Base-by-base conservation (phyloP, 257 asterid genomes). In the Nicotiana paniculata region DNA sequence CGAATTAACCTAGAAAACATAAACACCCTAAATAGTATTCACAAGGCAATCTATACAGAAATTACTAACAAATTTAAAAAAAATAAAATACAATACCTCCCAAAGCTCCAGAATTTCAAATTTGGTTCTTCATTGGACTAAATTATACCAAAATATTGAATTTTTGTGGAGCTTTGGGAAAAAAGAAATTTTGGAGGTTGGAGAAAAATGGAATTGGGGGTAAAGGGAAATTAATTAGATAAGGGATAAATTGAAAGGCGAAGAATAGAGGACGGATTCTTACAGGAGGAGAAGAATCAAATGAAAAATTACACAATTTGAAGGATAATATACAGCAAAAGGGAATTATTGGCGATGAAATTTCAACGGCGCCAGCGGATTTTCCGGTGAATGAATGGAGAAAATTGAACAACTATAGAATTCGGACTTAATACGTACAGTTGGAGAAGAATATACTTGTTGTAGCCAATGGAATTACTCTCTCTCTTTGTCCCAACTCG, bases 91-190 rank as follows among this genome's bases (percentile, higher is more conserved):
- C 15, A n/a, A 10, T 24, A 82, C 62, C 70, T 84, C 77, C 89
- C 85, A 87, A 87, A 86, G 86, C 85, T 89, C 90, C 88, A 77
- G 82, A 90, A 92, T 87, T 81, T 83, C 91, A 92, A 87, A 89
- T 85, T 79, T 43, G 89, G 85, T 46, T 74, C 82, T 84, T 15
- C 24, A 48, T 30, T 43, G 48, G 78, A 12, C 55, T 39, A 70
- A 37, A 13, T 10, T 68, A 68, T 35, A 68, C 46, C 54, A 43
- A 18, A 33, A 33, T 2, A 67, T 35, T 35, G 55, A 69, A 18
- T 69, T 39, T 5, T n/a, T 2, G 51, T 21, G 79, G 58, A 21
- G 79, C 62, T 74, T 74, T 74, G 62, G 79, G 39, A 2, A 48
- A 48, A 48, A 24, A 65, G n/a, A 68, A 57, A 9, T 28, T 59